phyloP scores from a whole-genome alignment of 78 protist genomes.

The Creolimax fragrantissima region DNA sequence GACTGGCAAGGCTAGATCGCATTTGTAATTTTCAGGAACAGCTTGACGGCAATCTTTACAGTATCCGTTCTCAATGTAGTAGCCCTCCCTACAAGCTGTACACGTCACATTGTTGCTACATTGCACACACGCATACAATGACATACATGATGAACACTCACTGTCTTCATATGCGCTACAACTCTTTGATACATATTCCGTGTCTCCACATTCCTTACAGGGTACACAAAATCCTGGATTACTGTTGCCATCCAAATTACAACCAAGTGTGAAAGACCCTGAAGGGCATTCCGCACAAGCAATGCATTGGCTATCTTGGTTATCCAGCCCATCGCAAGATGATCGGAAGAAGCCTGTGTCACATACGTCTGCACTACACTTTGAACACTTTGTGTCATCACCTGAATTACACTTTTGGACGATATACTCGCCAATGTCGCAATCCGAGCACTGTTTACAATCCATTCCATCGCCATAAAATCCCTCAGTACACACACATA shows the following conservation, averaged over 20 bases:
- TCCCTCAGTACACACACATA: background rate
- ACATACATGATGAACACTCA: background rate
- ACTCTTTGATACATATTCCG: background rate
- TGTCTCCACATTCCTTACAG: background rate
- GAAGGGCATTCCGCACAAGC: background rate
- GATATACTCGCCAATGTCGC: background rate
- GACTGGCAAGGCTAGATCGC: background rate
- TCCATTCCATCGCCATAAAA: background rate
- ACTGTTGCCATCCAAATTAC: background rate
- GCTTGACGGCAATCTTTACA: background rate
- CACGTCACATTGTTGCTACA: background rate
- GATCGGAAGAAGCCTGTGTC: background rate
- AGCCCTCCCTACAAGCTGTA: background rate
- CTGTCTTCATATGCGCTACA: background rate
- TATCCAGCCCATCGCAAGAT: background rate
- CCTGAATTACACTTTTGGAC: background rate
- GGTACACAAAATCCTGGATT: background rate
- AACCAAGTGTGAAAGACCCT: background rate
- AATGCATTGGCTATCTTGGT: background rate
- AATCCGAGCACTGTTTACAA: background rate
- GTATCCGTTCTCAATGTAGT: background rate
- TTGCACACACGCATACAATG: background rate
- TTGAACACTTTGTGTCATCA: background rate
- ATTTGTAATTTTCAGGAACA: background rate
- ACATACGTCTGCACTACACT: background rate